Conservation (phyloP, 768 basidiomycete genomes). For the Russula brevipes region DNA sequence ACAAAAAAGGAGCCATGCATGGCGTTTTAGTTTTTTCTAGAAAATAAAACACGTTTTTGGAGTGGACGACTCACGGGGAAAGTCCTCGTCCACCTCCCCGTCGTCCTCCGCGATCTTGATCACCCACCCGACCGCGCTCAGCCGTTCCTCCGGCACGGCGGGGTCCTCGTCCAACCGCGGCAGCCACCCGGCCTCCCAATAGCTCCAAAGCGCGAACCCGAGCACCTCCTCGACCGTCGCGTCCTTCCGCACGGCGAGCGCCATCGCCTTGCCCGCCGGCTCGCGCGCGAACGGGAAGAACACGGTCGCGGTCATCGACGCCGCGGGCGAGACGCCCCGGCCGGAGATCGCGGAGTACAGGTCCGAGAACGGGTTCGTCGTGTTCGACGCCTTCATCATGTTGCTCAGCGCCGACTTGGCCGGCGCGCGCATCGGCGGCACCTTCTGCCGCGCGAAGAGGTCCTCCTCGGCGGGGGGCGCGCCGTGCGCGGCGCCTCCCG, state of each 20-base stretch:
- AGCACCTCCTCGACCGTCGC: constrained; percentile 94
- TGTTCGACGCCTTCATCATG: constrained; percentile 60
- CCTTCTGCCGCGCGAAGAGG: constrained; percentile 49
- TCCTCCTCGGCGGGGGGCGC: constrained; percentile 22
- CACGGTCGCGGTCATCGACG: constrained; percentile 60
- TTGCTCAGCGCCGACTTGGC: constrained; percentile 63
- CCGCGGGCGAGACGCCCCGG: constrained; percentile 52
- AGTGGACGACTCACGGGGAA: constrained; percentile 66
- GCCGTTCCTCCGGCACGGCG: constrained; percentile 52
- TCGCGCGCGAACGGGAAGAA: constrained; percentile 79
- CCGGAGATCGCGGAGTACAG: constrained; percentile 83
- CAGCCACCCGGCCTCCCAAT: constrained; percentile 83
- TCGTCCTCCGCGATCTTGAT: constrained; percentile 93
- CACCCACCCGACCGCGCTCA: constrained; percentile 86
- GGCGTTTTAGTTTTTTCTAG: not conserved
- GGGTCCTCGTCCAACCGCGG: constrained; percentile 70
- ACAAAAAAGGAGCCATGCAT: too few relatives aligned
- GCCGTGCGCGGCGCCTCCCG: too few relatives aligned
- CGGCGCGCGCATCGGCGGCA: constrained; percentile 38
- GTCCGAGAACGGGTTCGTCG: constrained; percentile 82
- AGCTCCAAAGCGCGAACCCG: constrained; percentile 87
- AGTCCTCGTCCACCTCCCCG: constrained; percentile 98
- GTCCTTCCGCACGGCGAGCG: constrained; percentile 75
- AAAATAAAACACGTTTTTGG: not conserved
- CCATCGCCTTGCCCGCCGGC: constrained; percentile 58